Percentiles rank a stretch among this genome's conserved stretches.
Evolutionary conservation across 257 asterid species (phyloP).

Genomic region (Eustoma russellianum): DNA sequence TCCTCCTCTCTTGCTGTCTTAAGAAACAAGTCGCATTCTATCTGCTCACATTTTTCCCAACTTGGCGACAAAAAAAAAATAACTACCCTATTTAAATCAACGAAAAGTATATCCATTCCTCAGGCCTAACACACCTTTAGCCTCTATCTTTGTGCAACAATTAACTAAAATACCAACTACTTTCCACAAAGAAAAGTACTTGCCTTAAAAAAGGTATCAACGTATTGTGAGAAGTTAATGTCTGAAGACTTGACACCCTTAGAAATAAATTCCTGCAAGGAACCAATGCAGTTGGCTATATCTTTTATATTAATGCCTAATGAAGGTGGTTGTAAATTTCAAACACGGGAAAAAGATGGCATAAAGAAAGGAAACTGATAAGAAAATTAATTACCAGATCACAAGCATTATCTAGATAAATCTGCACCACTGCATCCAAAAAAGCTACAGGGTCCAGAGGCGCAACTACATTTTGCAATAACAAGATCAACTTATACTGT

Average conservation of each 20-base stretch:
- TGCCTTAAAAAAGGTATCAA: constrained; percentile 87
- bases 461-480: constrained; percentile 54
- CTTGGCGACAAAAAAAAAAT: background rate
- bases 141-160: no score
- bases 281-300: constrained; percentile 3
- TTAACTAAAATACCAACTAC: no score
- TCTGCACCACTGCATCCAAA: constrained; percentile 99
- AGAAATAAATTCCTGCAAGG: constrained; percentile 75
- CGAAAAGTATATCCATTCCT: no score
- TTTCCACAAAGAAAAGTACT: background rate
- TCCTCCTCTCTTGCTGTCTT: no score
- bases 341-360: background rate
- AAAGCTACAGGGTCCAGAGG: constrained; percentile 99
- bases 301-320: background rate
- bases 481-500: no score
- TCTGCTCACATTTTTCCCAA: no score
- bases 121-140: no score
- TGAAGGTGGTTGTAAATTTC: no score
- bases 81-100: no score
- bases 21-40: no score
- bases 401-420: constrained; percentile 99
- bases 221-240: constrained; percentile 79
- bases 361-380: background rate
- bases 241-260: constrained; percentile 65
- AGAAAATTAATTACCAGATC: constrained; percentile 58